Evolutionary conservation across 2,329 filamentous ascomycete species (phyloP), one percentile per base, ranked within the genome.

Genomic region (Talaromyces sp.): DNA sequence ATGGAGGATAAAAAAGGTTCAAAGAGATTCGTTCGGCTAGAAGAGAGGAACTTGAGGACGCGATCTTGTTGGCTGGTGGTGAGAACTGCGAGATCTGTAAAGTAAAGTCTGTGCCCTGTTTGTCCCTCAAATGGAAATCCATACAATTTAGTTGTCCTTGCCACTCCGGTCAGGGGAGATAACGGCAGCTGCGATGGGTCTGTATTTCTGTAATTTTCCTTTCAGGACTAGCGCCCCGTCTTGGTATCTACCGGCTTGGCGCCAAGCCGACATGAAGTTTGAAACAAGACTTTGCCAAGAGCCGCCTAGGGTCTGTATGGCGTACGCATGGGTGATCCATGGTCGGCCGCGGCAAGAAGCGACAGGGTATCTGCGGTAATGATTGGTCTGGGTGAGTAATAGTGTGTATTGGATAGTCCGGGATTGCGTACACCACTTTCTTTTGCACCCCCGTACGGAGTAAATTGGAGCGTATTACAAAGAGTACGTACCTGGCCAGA

Each of bases 101-200:
- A n/a, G 49, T 17, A 3, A 22, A 51, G 47, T 27, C 47, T 51
- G 47, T 51, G 25, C 19, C 45, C 19, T 47, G 45, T 25, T 8
- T 8, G 40, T 27, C 27, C 27, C 49, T 53, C 25, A 53, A 51
- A 53, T 29, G 49, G 15, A 53, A 29, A n/a, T 22, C n/a, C 11
- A 49, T 49, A 25, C 47, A 49, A 6, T 17, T 27, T 51, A 31
- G 8, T n/a, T 54, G 49, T 54, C 27, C 51, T 54, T 56, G 53
- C 53, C 29, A 56, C 53, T 22, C 1, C 8, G 29, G 31, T 36
- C 53, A 56, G 53, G 53, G 53, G 53, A 56, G 53, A 56, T 56
- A 56, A 54, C 51, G 51, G 51, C 49, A 53, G 29, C 51, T 54
- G 10, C 31, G n/a, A 38, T 17, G 31, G 53, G 53, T n/a, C 53